Evolutionary conservation across 2,329 filamentous ascomycete genomes (phyloP).

Genomic region (Penicillium corylophilum): DNA sequence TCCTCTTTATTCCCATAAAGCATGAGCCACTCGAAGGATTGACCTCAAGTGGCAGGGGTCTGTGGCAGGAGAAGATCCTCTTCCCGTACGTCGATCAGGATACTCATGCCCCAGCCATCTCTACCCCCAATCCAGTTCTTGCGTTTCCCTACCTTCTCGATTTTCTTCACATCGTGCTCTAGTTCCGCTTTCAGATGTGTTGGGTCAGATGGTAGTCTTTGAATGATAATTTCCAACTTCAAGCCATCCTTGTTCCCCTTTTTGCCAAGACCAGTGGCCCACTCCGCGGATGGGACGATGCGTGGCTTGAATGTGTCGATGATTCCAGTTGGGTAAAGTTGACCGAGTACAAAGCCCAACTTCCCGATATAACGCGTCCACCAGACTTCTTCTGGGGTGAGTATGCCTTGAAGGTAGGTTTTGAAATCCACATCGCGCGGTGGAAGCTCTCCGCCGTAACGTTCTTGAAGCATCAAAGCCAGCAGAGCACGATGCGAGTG

Average conservation of each 20-base stretch:
- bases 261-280: slow-evolving; percentile 32
- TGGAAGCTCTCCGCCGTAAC: slow-evolving; percentile 35
- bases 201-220: slow-evolving; percentile 25
- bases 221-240: slow-evolving; percentile 25
- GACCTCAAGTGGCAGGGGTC: not conserved
- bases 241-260: slow-evolving; percentile 33
- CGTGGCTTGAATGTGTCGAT: slow-evolving; percentile 27
- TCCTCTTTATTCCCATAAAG: not conserved
- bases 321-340: slow-evolving; percentile 33
- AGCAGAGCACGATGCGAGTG: slow-evolving; percentile 36
- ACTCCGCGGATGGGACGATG: slow-evolving; percentile 27
- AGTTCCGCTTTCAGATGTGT: slow-evolving; percentile 26
- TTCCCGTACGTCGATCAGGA: slow-evolving; percentile 19
- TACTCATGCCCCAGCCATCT: slow-evolving; percentile 30
- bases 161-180: slow-evolving; percentile 23
- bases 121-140: slow-evolving; percentile 37
- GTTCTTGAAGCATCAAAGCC: slow-evolving; percentile 33
- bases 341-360: slow-evolving; percentile 29
- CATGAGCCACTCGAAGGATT: not conserved
- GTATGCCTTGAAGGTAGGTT: slow-evolving; percentile 26
- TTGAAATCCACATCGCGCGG: slow-evolving; percentile 33
- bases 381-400: slow-evolving; percentile 36
- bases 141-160: slow-evolving; percentile 38
- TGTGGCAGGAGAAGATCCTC: slow-evolving; percentile 12
- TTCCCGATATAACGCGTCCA: slow-evolving; percentile 36